Percentiles rank a stretch among this genome's conserved stretches.
Evolutionary conservation across 164 flowering plant species (phyloP).

Genomic region (Stephania yunnanensis): DNA sequence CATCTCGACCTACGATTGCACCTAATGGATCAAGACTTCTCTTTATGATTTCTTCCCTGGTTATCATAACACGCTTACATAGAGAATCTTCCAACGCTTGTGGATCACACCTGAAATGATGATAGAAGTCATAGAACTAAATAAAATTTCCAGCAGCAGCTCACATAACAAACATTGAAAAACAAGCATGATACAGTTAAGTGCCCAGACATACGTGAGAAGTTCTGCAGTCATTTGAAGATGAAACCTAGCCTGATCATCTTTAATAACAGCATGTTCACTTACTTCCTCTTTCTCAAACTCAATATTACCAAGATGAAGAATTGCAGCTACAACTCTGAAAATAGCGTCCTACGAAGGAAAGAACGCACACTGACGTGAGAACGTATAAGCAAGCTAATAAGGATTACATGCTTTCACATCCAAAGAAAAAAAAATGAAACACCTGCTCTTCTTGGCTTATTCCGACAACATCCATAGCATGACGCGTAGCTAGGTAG

Average conservation of each 20-base stretch:
- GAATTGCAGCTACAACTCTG: slow-evolving; percentile 79
- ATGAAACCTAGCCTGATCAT: slow-evolving; percentile 62
- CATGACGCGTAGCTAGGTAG: slow-evolving; percentile 73
- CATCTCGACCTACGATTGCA: slow-evolving; percentile 80
- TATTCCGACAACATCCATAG: slow-evolving; percentile 82
- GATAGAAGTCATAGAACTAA: not conserved
- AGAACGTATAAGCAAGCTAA: slow-evolving; percentile 1
- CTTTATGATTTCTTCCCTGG: slow-evolving; percentile 87
- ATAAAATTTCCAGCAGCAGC: not conserved
- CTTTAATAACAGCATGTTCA: slow-evolving; percentile 62
- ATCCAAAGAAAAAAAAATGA: slow-evolving; percentile 40
- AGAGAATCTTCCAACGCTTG: slow-evolving; percentile 65
- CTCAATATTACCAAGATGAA: slow-evolving; percentile 80
- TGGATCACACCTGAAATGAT: slow-evolving; percentile 61
- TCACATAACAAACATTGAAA: too few species aligned
- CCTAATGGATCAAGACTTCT: slow-evolving; percentile 75
- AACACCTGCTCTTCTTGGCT: slow-evolving; percentile 72
- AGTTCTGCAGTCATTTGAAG: slow-evolving; percentile 72
- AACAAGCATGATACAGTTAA: too few species aligned
- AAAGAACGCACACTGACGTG: not conserved
- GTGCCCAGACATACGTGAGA: slow-evolving; percentile 41
- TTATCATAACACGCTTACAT: slow-evolving; percentile 73
- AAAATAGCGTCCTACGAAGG: slow-evolving; percentile 70
- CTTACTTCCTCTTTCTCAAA: slow-evolving; percentile 58
- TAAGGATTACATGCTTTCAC: slow-evolving; percentile 39